These are phyloP conservation scores for Hypoxylon sp. DNA, from an alignment of 2,329 filamentous ascomycete species.

Conservation along the genomic window DNA sequence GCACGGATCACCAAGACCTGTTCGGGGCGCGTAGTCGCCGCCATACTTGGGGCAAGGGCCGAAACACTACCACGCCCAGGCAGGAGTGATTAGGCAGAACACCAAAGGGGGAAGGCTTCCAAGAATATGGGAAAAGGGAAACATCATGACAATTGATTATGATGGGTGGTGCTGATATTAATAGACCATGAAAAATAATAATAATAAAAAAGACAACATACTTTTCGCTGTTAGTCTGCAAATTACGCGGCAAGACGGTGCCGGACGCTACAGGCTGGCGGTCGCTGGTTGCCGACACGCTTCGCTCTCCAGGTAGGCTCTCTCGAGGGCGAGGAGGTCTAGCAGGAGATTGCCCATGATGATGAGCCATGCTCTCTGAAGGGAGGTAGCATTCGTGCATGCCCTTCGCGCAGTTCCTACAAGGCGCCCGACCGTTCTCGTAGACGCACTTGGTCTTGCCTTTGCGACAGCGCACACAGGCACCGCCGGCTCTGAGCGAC, in stretches of 20 bases:
- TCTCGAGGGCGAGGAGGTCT: slow-evolving; percentile 68
- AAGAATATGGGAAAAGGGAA: slow-evolving; percentile 26
- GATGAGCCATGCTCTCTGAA: slow-evolving; percentile 72
- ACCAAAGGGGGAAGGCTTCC: slow-evolving; percentile 12
- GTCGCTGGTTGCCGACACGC: slow-evolving; percentile 61
- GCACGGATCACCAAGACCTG: slow-evolving; percentile 41
- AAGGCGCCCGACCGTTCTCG: slow-evolving; percentile 73
- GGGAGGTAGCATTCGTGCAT: slow-evolving; percentile 75
- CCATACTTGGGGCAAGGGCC: slow-evolving; percentile 38
- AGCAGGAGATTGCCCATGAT: slow-evolving; percentile 71
- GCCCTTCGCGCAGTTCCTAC: slow-evolving; percentile 75
- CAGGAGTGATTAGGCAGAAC: slow-evolving; percentile 13
- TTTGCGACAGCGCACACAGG: slow-evolving; percentile 74
- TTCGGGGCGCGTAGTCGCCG: slow-evolving; percentile 41
- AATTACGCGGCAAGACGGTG: slow-evolving; percentile 61
- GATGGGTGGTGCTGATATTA: slow-evolving; percentile 17
- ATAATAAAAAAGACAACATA: slow-evolving; percentile 58
- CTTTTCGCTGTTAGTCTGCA: slow-evolving; percentile 67
- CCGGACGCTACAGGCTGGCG: slow-evolving; percentile 63
- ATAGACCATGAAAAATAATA: too few species aligned
- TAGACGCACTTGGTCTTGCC: slow-evolving; percentile 76
- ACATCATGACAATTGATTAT: slow-evolving; percentile 10
- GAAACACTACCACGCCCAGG: slow-evolving; percentile 35
- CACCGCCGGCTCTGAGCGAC: slow-evolving; percentile 72
- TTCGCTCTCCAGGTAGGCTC: slow-evolving; percentile 67